Evolutionary conservation across 176 grass and related monocot genomes (phyloP).

Genomic region (Alloteropsis semialata): DNA sequence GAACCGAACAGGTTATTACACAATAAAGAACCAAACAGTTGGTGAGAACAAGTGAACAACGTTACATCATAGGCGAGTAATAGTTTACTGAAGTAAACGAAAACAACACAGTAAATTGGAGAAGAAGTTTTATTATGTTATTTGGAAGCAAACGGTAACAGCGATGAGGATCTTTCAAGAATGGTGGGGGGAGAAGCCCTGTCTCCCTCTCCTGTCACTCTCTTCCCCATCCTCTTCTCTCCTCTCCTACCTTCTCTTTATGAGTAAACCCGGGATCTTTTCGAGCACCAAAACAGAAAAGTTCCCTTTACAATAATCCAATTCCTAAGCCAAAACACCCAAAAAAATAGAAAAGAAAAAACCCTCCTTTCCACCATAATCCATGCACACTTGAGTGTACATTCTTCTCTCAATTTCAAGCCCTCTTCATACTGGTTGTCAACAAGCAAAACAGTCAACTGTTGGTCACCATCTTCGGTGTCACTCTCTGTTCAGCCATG

Average conservation of each 20-base stretch:
- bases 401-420: background rate
- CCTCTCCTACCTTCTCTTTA: slow-evolving; percentile 32
- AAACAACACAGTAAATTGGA: background rate
- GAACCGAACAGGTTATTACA: no score
- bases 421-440: background rate
- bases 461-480: background rate
- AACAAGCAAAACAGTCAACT: background rate
- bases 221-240: background rate
- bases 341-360: background rate
- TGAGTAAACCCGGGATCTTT: slow-evolving; percentile 29
- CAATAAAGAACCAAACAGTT: background rate
- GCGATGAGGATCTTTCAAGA: slow-evolving; percentile 29
- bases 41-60: background rate
- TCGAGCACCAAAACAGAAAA: slow-evolving; percentile 46
- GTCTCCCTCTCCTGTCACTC: slow-evolving; percentile 45
- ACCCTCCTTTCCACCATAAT: background rate
- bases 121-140: slow-evolving; percentile 29
- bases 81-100: background rate
- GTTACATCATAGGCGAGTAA: background rate
- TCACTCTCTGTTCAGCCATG: background rate
- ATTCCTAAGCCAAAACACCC: slow-evolving; percentile 23
- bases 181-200: slow-evolving; percentile 40
- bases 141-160: slow-evolving; percentile 21
- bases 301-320: slow-evolving; percentile 26
- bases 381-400: slow-evolving; percentile 19